phyloP scores from a whole-genome alignment of 257 asterid species.

The Cruciata laevipes region DNA sequence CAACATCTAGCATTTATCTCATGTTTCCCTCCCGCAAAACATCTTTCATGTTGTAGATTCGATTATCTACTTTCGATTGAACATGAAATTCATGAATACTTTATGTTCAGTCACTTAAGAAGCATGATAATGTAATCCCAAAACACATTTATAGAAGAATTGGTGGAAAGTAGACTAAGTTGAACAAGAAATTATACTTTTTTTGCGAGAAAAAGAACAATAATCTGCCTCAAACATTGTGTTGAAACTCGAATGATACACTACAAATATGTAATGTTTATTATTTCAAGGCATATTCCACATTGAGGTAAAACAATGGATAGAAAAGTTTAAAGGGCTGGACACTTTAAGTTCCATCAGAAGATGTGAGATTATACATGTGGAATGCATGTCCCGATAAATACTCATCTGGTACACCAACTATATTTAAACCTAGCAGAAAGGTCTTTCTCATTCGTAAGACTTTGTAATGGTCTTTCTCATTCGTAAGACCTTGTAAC shows the following conservation, averaged over 20 bases:
- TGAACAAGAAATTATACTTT: slow-evolving; percentile 37
- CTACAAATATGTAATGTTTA: slow-evolving; percentile 27
- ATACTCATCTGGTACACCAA: slow-evolving; percentile 92
- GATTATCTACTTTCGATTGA: slow-evolving; percentile 49
- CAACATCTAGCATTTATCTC: slow-evolving; percentile 30
- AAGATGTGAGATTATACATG: slow-evolving; percentile 77
- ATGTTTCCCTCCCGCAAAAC: slow-evolving; percentile 85
- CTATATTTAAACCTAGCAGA: too few relatives aligned
- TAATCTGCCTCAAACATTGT: slow-evolving; percentile 95
- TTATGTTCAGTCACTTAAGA: too few relatives aligned
- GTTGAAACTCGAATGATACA: slow-evolving; percentile 89
- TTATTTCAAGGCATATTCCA: slow-evolving; percentile 3
- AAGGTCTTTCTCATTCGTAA: too few relatives aligned
- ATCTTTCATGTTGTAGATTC: slow-evolving; percentile 73
- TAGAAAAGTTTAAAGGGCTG: not conserved
- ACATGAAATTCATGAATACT: slow-evolving; percentile 55
- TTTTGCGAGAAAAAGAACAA: slow-evolving; percentile 77
- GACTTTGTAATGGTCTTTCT: too few relatives aligned
- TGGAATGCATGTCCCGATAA: slow-evolving; percentile 92
- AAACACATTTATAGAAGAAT: not conserved
- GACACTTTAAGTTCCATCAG: slow-evolving; percentile 66
- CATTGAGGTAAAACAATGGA: slow-evolving; percentile 9
- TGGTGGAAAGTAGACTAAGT: not conserved
- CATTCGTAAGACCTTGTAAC: too few relatives aligned
- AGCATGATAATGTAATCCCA: not conserved